These are phyloP conservation scores for Spathaspora sp. DNA, from an alignment of 1,139 yeast species.

Conservation along the genomic window DNA sequence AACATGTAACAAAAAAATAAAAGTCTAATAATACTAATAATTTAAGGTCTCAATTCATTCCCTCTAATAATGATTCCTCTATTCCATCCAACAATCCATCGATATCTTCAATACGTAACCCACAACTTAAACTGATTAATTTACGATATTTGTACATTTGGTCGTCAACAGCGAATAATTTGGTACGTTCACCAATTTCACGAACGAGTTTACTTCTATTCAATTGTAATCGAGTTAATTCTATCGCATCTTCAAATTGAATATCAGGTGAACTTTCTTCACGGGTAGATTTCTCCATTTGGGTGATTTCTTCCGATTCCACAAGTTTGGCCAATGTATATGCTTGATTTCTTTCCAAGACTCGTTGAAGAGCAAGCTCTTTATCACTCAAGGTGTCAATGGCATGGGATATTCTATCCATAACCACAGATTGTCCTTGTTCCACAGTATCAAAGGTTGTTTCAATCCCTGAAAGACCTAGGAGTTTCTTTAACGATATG, in stretches of 20 bases:
- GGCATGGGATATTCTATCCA: conserved; percentile 19
- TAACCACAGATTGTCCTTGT: conserved; percentile 29
- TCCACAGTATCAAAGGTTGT: conserved; percentile 24
- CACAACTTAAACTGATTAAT: conserved; percentile 80
- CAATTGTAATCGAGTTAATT: conserved; percentile 55
- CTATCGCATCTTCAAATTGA: conserved; percentile 27
- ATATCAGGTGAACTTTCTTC: conserved; percentile 4
- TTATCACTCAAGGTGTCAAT: conserved; percentile 33
- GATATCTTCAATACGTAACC: conserved; percentile 73
- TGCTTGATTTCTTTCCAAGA: conserved; percentile 33
- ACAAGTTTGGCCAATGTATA: conserved; percentile 29
- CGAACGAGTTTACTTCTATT: conserved; percentile 46
- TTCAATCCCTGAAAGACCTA: conserved; percentile 20
- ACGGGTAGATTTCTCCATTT: conserved; percentile 12
- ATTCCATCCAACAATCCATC: conserved; percentile 58
- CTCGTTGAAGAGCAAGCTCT: conserved; percentile 31
- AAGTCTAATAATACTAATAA: not conserved
- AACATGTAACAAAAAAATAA: not conserved
- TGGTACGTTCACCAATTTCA: conserved; percentile 36
- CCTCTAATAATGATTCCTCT: conserved; percentile 43
- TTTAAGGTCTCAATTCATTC: conserved; percentile 5
- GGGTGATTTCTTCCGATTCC: conserved; percentile 23
- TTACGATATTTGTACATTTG: conserved; percentile 82
- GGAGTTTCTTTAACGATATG: conserved; percentile 8
- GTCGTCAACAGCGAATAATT: conserved; percentile 38